Evolutionary conservation across 1,284 basidiomycete species (phyloP).

Genomic region (Sporisorium iseilematis-ciliati): DNA sequence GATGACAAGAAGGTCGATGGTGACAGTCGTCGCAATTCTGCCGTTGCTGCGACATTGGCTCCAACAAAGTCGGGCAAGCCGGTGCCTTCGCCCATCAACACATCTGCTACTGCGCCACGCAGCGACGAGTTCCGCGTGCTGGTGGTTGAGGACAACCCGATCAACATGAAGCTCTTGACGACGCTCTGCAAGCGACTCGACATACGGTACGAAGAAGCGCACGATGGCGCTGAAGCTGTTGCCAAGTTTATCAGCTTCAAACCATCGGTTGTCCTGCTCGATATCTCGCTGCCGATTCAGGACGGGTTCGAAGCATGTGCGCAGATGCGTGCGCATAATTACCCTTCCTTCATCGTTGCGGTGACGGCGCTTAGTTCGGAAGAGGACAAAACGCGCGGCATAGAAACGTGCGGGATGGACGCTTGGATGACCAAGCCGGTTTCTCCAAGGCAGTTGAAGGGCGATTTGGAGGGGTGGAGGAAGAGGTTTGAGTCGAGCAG

Average conservation of each 20-base stretch:
- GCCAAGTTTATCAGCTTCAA: constrained; percentile 45
- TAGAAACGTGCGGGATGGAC: constrained; percentile 57
- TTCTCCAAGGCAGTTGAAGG: constrained; percentile 31
- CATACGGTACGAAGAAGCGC: constrained; percentile 50
- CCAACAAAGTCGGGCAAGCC: constrained; percentile 5
- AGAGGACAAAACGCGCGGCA: constrained; percentile 53
- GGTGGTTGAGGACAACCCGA: constrained; percentile 63
- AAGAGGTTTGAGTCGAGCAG: constrained; percentile 11
- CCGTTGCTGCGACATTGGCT: not conserved
- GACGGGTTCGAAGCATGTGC: constrained; percentile 59
- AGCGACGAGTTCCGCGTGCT: constrained; percentile 54
- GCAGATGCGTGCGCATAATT: constrained; percentile 53
- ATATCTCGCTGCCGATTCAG: constrained; percentile 58
- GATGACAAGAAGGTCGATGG: constrained; percentile 10
- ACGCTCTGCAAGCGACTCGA: constrained; percentile 46
- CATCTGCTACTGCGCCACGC: not conserved
- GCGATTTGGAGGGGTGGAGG: constrained; percentile 34
- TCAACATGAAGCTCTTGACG: constrained; percentile 60
- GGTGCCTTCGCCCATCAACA: constrained; percentile 18
- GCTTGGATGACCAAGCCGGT: constrained; percentile 63
- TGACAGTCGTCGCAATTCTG: not conserved
- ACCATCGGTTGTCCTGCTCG: constrained; percentile 58
- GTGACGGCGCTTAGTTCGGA: constrained; percentile 58
- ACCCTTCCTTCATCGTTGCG: constrained; percentile 53
- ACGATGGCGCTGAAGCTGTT: constrained; percentile 59